Percentiles rank a stretch among this genome's conserved stretches.
Evolutionary conservation across 768 basidiomycete genomes (phyloP).

Genomic region (Podaxis sp.): DNA sequence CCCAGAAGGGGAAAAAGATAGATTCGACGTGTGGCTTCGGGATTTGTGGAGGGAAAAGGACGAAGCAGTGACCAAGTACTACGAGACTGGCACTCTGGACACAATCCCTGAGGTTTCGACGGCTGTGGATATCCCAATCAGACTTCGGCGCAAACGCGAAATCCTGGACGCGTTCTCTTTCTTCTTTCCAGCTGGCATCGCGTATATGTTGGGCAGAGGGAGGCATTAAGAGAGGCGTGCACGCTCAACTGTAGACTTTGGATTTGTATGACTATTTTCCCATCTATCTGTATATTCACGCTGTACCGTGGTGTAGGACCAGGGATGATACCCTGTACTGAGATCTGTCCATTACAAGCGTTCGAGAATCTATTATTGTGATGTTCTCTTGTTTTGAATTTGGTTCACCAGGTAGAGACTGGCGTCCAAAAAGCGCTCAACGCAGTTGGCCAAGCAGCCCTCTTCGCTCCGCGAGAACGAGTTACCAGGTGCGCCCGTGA

Average conservation of each 20-base stretch:
- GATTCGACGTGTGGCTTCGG: constrained; percentile 84
- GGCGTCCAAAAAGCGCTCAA: constrained; percentile 88
- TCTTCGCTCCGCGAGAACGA: constrained; percentile 80
- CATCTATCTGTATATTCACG: constrained; percentile 14
- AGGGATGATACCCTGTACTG: constrained; percentile 19
- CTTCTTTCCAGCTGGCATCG: constrained; percentile 57
- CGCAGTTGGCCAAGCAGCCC: constrained; percentile 84
- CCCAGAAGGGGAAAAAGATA: constrained; percentile 54
- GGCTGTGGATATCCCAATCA: constrained; percentile 57
- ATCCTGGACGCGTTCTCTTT: constrained; percentile 69
- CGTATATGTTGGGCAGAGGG: constrained; percentile 45
- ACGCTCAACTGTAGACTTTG: constrained; percentile 17
- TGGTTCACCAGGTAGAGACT: constrained; percentile 79
- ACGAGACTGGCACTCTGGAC: constrained; percentile 49
- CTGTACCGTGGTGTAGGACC: constrained; percentile 12
- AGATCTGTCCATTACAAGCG: not conserved
- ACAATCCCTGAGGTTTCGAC: constrained; percentile 22
- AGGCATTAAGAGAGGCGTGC: constrained; percentile 16
- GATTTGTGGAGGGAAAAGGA: constrained; percentile 88
- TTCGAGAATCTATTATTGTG: not conserved
- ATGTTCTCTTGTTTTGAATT: constrained; percentile 45
- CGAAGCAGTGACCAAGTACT: constrained; percentile 65
- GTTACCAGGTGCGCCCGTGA: constrained; percentile 75
- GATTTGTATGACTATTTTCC: constrained; percentile 8
- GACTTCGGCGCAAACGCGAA: constrained; percentile 53